Evolutionary conservation across 2,329 filamentous ascomycete genomes (phyloP).

Genomic region (Zymoseptoria pseudotritici): DNA sequence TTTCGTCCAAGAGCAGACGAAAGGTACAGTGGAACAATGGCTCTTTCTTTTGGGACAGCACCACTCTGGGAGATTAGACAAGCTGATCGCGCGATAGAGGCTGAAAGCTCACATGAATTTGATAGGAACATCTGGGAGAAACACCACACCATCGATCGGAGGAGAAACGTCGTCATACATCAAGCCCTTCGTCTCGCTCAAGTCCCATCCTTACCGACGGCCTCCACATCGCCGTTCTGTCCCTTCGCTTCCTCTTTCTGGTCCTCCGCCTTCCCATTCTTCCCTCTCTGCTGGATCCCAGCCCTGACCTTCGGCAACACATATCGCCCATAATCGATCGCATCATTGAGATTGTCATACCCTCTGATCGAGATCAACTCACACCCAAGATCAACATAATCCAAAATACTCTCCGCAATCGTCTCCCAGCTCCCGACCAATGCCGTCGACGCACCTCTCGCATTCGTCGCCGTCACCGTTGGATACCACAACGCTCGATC

Average conservation of each 20-base stretch:
- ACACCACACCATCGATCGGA: no score
- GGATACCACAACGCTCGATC: constrained; percentile 58
- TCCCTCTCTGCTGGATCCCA: constrained; percentile 21
- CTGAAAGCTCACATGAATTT: not conserved
- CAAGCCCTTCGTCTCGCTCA: no score
- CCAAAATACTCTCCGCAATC: constrained; percentile 47
- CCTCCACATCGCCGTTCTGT: not conserved
- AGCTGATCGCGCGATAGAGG: not conserved
- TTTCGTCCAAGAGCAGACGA: not conserved
- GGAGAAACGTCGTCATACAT: no score
- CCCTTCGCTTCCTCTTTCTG: not conserved
- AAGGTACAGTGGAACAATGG: not conserved
- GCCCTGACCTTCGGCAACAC: constrained; percentile 46
- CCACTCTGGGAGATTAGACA: not conserved
- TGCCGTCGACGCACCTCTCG: constrained; percentile 52
- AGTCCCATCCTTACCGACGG: no score
- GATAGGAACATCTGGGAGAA: no score
- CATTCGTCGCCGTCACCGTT: constrained; percentile 54
- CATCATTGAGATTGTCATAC: constrained; percentile 55
- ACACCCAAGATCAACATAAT: constrained; percentile 51
- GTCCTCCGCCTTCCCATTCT: constrained; percentile 8
- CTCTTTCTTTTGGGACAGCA: not conserved
- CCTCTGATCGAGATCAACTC: constrained; percentile 54
- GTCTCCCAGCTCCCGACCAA: constrained; percentile 50
- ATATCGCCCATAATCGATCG: constrained; percentile 52